Evolutionary conservation across 345 rosid genomes (phyloP).

Genomic region (Atalantia buxifolia): DNA sequence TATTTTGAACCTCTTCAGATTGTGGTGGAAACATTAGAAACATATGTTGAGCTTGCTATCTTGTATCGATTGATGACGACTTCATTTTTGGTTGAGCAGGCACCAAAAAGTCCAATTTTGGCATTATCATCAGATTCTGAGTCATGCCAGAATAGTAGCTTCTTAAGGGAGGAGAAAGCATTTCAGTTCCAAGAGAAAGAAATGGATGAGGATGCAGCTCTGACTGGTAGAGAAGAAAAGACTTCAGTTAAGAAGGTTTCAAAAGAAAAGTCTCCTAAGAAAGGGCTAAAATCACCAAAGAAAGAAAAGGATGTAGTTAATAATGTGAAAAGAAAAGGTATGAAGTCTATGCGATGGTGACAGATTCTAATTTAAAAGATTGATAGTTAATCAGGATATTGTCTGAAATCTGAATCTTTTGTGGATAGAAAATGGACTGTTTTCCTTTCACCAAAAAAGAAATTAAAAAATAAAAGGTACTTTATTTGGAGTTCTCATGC

Average conservation of each 20-base stretch:
- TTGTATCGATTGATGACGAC: constrained; percentile 15
- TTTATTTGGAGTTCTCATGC: constrained; percentile 7
- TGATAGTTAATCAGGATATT: not conserved
- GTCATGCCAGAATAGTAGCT: constrained; percentile 37
- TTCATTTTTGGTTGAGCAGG: constrained; percentile 34
- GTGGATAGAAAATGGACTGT: constrained; percentile 1
- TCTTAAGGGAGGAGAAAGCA: constrained; percentile 19
- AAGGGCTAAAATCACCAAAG: constrained; percentile 29
- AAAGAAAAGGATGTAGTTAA: constrained; percentile 31
- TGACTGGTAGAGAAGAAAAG: constrained; percentile 21
- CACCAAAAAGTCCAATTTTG: constrained; percentile 35
- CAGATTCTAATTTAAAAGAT: not conserved
- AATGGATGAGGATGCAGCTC: constrained; percentile 33
- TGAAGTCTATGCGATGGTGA: not conserved
- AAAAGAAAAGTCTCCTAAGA: constrained; percentile 52
- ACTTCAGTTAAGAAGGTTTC: constrained; percentile 39
- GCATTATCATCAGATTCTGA: constrained; percentile 79
- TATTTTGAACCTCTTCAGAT: not conserved
- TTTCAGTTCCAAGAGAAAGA: constrained; percentile 23
- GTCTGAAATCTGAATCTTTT: not conserved
- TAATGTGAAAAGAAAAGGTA: constrained; percentile 43
- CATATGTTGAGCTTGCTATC: not conserved
- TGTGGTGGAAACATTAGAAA: not conserved
- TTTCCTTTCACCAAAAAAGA: not conserved
- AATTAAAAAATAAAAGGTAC: not conserved